These are phyloP conservation scores for Starmerella powellii DNA, from an alignment of 805 yeast genomes.

Conservation along the genomic window DNA sequence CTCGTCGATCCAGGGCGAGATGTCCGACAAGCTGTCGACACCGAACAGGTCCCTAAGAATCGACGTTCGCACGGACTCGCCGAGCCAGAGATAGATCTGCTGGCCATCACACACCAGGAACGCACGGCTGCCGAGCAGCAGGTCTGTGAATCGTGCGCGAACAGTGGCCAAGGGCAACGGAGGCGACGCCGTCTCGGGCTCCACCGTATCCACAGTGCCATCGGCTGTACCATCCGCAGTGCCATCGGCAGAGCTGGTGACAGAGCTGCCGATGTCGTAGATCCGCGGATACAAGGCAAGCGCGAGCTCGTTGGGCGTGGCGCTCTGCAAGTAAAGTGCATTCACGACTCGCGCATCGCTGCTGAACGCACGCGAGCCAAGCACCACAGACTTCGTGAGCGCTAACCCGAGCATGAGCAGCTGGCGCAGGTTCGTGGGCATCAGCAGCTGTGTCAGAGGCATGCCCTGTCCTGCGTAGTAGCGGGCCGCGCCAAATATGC, in stretches of 20 bases:
- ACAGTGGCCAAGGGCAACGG: no score
- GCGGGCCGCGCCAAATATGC: constrained; percentile 50
- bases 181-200: no score
- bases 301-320: constrained; percentile 46
- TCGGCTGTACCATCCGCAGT: no score
- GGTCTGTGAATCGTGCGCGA: constrained; percentile 14
- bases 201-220: no score
- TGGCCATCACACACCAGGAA: constrained; percentile 60
- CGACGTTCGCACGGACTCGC: constrained; percentile 40
- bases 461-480: constrained; percentile 31
- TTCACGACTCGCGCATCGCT: constrained; percentile 53
- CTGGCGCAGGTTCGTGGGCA: constrained; percentile 70
- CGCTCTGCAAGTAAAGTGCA: constrained; percentile 39
- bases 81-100: constrained; percentile 22
- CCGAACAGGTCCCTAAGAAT: constrained; percentile 63
- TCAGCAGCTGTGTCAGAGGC: constrained; percentile 51
- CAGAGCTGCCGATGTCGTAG: constrained; percentile 1
- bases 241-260: no score
- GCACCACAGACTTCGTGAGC: constrained; percentile 54
- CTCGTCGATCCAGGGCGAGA: constrained; percentile 42
- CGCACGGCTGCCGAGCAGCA: constrained; percentile 47
- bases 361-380: constrained; percentile 39
- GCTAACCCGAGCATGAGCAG: constrained; percentile 57
- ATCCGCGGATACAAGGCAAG: constrained; percentile 70
- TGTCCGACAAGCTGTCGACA: constrained; percentile 30